These are phyloP conservation scores for Nigrograna mackinnonii DNA, from an alignment of 2,329 filamentous ascomycete species.

Conservation along the genomic window DNA sequence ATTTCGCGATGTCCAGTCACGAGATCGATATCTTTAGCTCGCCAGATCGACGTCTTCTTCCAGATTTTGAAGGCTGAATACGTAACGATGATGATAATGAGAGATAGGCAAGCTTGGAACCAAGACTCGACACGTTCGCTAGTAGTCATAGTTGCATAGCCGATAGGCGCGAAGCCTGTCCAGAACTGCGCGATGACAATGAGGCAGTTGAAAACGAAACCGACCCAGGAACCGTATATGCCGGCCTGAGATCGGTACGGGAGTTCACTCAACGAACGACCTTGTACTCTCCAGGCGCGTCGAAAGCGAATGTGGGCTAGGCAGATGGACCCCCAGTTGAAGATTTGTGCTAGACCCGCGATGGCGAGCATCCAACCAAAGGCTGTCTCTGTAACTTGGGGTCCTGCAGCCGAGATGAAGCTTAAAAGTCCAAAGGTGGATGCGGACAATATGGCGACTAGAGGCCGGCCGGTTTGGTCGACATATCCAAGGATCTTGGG, in stretches of 20 bases:
- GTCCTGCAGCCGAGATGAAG: conserved; percentile 56
- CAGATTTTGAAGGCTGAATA: conserved; percentile 75
- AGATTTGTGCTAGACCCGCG: conserved; percentile 70
- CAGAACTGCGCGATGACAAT: conserved; percentile 83
- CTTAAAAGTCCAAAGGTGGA: conserved; percentile 58
- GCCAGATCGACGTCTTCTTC: conserved; percentile 68
- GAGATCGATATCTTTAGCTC: conserved; percentile 74
- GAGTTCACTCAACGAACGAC: conserved; percentile 68
- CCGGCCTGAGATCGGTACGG: conserved; percentile 79
- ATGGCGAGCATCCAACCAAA: conserved; percentile 69
- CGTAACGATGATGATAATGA: conserved; percentile 66
- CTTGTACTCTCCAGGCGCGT: conserved; percentile 60
- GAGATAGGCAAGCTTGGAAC: conserved; percentile 71
- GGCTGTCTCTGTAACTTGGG: conserved; percentile 43
- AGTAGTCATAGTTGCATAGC: conserved; percentile 52
- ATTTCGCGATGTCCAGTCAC: conserved; percentile 81
- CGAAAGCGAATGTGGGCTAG: conserved; percentile 67
- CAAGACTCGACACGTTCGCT: conserved; percentile 62
- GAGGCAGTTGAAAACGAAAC: conserved; percentile 71
- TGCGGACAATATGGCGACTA: conserved; percentile 55
- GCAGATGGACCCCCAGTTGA: conserved; percentile 73
- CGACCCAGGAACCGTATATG: conserved; percentile 75
- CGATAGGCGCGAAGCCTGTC: conserved; percentile 77
- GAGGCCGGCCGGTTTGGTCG: conserved; percentile 60
- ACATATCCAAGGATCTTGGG: conserved; percentile 60